Percentiles rank a stretch among this genome's conserved stretches.
Evolutionary conservation across 257 asterid species (phyloP).

Genomic region (Primulina huaijiensis): DNA sequence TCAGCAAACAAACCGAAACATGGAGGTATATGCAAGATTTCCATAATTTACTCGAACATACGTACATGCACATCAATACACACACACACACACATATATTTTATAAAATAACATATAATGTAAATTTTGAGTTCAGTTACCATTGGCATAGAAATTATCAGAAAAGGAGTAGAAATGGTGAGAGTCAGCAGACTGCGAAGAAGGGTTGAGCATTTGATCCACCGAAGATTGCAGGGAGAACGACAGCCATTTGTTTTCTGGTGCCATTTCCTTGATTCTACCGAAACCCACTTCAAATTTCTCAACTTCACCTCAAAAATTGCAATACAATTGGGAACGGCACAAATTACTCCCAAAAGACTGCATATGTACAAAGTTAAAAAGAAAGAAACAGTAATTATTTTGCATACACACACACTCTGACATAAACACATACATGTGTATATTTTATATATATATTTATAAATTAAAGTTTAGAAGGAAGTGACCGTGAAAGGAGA

Average conservation of each 20-base stretch:
- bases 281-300: not conserved
- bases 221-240: slow-evolving; percentile 67
- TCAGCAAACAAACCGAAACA: slow-evolving; percentile 52
- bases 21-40: slow-evolving; percentile 27
- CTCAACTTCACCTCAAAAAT: not conserved
- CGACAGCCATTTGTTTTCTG: slow-evolving; percentile 77
- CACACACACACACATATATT: not conserved
- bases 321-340: not conserved
- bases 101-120: too few relatives aligned
- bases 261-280: slow-evolving; percentile 48
- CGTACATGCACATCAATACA: not conserved
- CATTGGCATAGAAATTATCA: slow-evolving; percentile 68
- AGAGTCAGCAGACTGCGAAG: slow-evolving; percentile 43
- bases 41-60: not conserved
- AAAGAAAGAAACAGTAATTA: not conserved
- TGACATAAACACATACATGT: too few relatives aligned
- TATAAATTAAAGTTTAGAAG: not conserved
- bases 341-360: not conserved
- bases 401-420: not conserved
- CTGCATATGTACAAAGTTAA: not conserved
- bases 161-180: slow-evolving; percentile 61
- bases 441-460: too few relatives aligned
- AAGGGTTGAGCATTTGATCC: slow-evolving; percentile 55
- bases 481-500: not conserved
- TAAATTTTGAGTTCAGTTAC: slow-evolving; percentile 21